A percentile compares a stretch with the other conserved stretches of the same genome.
Conservation (phyloP, 1,284 basidiomycete genomes). For the Rhodotorula sp. region DNA sequence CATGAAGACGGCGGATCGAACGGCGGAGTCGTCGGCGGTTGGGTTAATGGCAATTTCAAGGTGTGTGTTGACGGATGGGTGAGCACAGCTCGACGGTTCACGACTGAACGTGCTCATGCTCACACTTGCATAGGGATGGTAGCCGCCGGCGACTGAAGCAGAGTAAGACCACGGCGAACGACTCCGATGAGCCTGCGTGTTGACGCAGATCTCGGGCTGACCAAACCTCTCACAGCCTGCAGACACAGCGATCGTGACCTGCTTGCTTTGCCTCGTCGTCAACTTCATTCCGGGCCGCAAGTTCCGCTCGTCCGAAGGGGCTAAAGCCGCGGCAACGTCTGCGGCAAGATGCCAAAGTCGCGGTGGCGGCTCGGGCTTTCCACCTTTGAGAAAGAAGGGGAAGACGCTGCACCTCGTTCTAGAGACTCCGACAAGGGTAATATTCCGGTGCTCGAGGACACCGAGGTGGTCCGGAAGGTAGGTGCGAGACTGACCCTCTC, state of each 20-base stretch:
- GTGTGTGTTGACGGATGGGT: no score
- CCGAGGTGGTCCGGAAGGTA: not conserved
- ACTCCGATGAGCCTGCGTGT: no score
- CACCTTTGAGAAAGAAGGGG: not conserved
- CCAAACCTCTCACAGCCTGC: not conserved
- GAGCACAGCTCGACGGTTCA: no score
- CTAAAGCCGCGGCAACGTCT: slow-evolving; percentile 54
- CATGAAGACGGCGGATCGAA: no score
- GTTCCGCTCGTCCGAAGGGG: slow-evolving; percentile 73
- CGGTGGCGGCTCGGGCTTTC: not conserved
- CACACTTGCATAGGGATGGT: no score
- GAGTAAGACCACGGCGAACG: no score
- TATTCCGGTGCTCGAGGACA: not conserved
- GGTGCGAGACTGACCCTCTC: not conserved
- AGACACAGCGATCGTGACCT: slow-evolving; percentile 56
- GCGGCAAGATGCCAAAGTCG: not conserved
- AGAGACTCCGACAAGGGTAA: not conserved
- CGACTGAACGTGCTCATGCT: no score
- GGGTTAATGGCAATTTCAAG: slow-evolving; percentile 76
- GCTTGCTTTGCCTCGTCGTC: slow-evolving; percentile 81
- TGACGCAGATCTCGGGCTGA: no score
- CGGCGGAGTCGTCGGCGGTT: slow-evolving; percentile 62
- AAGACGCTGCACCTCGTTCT: not conserved
- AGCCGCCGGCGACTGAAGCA: no score
- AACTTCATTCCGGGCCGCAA: slow-evolving; percentile 83